These are phyloP conservation scores for Hypericum androsaemum DNA, from an alignment of 345 rosid species.

Conservation along the genomic window DNA sequence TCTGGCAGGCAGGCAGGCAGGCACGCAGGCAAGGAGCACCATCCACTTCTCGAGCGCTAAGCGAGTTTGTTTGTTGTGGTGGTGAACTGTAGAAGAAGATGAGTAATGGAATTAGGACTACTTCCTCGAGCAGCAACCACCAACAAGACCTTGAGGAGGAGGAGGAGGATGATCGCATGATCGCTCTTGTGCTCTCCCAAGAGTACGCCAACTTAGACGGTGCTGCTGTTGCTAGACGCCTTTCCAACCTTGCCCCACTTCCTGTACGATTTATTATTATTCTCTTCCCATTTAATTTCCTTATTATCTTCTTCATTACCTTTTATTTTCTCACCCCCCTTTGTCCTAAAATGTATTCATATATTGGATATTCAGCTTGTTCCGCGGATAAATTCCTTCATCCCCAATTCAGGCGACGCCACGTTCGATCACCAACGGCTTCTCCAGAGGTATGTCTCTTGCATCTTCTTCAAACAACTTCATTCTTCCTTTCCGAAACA, in stretches of 20 bases:
- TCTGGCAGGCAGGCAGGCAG: too few relatives aligned
- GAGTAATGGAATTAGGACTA: constrained; percentile 16
- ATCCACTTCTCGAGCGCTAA: too few relatives aligned
- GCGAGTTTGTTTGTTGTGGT: too few relatives aligned
- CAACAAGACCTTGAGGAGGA: constrained; percentile 28
- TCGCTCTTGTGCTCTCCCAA: constrained; percentile 70
- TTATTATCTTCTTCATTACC: neutral
- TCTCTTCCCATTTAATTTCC: constrained; percentile 1
- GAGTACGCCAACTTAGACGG: constrained; percentile 67
- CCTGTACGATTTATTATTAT: constrained; percentile 33
- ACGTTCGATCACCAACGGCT: constrained; percentile 89
- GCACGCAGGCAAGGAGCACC: too few relatives aligned
- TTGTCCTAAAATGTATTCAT: constrained; percentile 8
- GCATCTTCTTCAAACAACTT: constrained; percentile 14
- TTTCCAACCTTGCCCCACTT: constrained; percentile 62
- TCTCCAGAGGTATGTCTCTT: constrained; percentile 51
- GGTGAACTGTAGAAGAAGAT: neutral
- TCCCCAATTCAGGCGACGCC: constrained; percentile 69
- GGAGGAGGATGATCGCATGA: constrained; percentile 76
- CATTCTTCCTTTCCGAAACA: too few relatives aligned
- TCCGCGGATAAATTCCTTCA: constrained; percentile 67
- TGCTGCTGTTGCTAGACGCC: constrained; percentile 59
- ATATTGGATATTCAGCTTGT: constrained; percentile 46
- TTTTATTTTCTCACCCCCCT: neutral
- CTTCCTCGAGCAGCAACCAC: constrained; percentile 46